phyloP scores from a whole-genome alignment of 1,284 basidiomycete species.

The Ustilago crameri region DNA sequence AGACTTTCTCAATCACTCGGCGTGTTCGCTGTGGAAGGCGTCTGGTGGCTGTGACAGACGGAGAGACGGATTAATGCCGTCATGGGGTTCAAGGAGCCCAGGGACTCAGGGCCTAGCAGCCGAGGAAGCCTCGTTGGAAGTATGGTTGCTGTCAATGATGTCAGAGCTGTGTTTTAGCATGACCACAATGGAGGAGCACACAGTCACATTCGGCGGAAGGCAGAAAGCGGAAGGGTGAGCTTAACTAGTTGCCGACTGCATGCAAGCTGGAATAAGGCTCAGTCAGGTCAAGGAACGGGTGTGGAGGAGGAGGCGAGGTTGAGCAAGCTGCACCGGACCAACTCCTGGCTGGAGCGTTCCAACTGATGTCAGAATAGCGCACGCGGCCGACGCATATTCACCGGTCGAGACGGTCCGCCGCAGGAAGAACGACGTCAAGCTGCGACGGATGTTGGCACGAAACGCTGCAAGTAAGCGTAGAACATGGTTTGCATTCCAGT shows the following conservation, averaged over 20 bases:
- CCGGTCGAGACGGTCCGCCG: slow-evolving; percentile 1
- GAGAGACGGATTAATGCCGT: slow-evolving; percentile 2
- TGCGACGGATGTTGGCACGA: slow-evolving; percentile 13
- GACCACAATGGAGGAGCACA: background rate
- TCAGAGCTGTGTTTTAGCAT: slow-evolving; percentile 18
- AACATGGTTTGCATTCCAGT: background rate
- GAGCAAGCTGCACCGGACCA: background rate
- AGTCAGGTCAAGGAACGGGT: background rate
- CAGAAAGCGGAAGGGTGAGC: slow-evolving; percentile 3
- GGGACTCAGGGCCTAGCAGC: no score
- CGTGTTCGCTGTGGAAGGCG: no score
- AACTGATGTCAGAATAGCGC: background rate
- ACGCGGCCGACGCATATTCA: background rate
- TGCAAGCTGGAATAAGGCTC: slow-evolving; percentile 8
- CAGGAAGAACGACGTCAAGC: slow-evolving; percentile 13
- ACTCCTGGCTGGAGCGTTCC: background rate
- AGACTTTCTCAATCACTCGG: no score
- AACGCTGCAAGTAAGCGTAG: slow-evolving; percentile 7
- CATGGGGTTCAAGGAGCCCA: slow-evolving; percentile 4
- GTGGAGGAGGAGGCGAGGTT: background rate
- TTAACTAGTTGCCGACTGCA: background rate
- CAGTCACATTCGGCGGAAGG: background rate
- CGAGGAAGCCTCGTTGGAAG: background rate
- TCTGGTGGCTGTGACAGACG: no score
- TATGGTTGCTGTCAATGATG: slow-evolving; percentile 6